Percentiles rank a stretch among this genome's conserved stretches.
Evolutionary conservation across 371 early-diverging fungal genomes (phyloP).

Genomic region (Basidiobolus meristosporus): DNA sequence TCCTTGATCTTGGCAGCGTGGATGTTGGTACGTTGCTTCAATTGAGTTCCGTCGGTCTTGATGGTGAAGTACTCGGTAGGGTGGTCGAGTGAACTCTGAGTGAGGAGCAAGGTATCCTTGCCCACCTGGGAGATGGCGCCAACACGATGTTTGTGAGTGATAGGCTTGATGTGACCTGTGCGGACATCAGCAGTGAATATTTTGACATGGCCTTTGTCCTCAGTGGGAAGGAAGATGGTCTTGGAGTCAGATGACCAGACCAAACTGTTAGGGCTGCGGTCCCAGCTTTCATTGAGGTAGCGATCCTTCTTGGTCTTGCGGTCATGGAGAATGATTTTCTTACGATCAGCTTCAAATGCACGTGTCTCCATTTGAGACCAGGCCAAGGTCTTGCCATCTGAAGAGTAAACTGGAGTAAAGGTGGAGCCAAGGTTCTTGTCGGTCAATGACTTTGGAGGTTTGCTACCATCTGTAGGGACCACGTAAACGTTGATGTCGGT

Average conservation of each 20-base stretch:
- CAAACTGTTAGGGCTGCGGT: conserved; percentile 21
- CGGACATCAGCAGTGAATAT: too few species aligned
- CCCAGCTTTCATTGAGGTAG: conserved; percentile 13
- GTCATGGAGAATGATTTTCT: conserved; percentile 26
- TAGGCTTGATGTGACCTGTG: too few species aligned
- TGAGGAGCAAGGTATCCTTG: too few species aligned
- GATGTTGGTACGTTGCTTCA: conserved; percentile 12
- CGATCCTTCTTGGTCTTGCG: conserved; percentile 3
- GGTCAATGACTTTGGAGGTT: conserved; percentile 22
- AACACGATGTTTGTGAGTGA: too few species aligned
- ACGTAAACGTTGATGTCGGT: conserved; percentile 51
- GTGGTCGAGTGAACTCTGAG: too few species aligned
- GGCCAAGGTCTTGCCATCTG: conserved; percentile 32
- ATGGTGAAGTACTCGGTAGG: too few species aligned
- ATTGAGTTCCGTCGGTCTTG: too few species aligned
- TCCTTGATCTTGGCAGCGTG: conserved; percentile 6
- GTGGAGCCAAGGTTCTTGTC: conserved; percentile 37
- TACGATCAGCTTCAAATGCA: conserved; percentile 61
- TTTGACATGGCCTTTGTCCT: too few species aligned
- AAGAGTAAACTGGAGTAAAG: conserved; percentile 33
- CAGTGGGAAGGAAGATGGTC: too few species aligned
- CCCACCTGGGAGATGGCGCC: too few species aligned
- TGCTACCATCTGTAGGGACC: conserved; percentile 24
- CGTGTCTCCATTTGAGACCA: conserved; percentile 55
- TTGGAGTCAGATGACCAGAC: too few species aligned